Percentiles rank a stretch among this genome's conserved stretches.
phyloP scores from a whole-genome alignment of 352 stramenopile species.

The Phytophthora pseudosyringae region DNA sequence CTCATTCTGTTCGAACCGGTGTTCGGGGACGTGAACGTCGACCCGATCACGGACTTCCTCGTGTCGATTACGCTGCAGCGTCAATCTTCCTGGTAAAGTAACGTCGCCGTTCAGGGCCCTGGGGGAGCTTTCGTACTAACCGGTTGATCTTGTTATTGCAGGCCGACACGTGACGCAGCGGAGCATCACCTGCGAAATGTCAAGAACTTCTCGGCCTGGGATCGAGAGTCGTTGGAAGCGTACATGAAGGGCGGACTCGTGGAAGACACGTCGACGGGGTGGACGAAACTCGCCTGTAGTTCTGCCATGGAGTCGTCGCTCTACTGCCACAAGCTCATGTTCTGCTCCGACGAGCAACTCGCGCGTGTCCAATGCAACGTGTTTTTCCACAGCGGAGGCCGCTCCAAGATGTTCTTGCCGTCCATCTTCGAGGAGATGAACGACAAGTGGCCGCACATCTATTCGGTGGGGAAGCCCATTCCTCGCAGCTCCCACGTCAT shows the following conservation, averaged over 20 bases:
- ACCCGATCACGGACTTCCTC: slow-evolving; percentile 26
- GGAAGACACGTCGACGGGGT: slow-evolving; percentile 19
- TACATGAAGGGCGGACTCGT: slow-evolving; percentile 31
- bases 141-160: slow-evolving; percentile 2
- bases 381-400: slow-evolving; percentile 25
- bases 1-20: slow-evolving; percentile 49
- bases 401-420: slow-evolving; percentile 28
- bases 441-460: slow-evolving; percentile 34
- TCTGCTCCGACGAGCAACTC: slow-evolving; percentile 29
- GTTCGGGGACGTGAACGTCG: slow-evolving; percentile 23
- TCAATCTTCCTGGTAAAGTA: slow-evolving; percentile 12
- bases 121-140: background rate
- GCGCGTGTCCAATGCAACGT: slow-evolving; percentile 21
- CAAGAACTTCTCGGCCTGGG: slow-evolving; percentile 34
- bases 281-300: slow-evolving; percentile 35
- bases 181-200: slow-evolving; percentile 31
- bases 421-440: slow-evolving; percentile 27
- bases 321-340: slow-evolving; percentile 36
- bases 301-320: slow-evolving; percentile 39
- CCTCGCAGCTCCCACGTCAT: slow-evolving; percentile 39
- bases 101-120: background rate
- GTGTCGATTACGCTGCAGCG: slow-evolving; percentile 33
- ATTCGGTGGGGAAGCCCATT: slow-evolving; percentile 33
- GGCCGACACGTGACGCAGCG: slow-evolving; percentile 30
- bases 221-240: slow-evolving; percentile 30